phyloP scores from a whole-genome alignment of 495 filamentous ascomycete genomes.

The Penicillium cataractarum region DNA sequence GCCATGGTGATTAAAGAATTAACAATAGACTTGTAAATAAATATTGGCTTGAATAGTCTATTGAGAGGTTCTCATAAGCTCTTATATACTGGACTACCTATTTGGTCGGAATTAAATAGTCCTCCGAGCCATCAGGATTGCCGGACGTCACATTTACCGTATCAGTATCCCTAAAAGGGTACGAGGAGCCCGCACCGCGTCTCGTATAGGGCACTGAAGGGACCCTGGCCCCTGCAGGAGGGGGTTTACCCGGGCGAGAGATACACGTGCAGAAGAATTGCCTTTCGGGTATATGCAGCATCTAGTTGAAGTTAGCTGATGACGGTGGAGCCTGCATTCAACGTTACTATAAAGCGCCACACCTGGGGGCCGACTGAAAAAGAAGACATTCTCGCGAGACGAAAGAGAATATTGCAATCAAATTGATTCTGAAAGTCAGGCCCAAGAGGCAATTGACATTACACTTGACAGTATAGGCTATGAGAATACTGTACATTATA shows the following conservation, averaged over 20 bases:
- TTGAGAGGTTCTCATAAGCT: background rate
- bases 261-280: background rate
- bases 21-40: background rate
- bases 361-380: background rate
- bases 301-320: background rate
- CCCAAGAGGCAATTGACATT: background rate
- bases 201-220: background rate
- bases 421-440: background rate
- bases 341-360: background rate
- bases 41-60: background rate
- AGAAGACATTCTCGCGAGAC: background rate
- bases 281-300: background rate
- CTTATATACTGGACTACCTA: background rate
- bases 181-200: background rate
- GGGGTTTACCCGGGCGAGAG: background rate
- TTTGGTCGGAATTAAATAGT: background rate
- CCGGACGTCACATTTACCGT: slow-evolving; percentile 1
- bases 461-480: too few relatives aligned
- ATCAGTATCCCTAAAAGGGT: background rate
- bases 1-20: slow-evolving; percentile 6
- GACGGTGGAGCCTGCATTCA: background rate
- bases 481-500: too few relatives aligned
- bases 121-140: background rate
- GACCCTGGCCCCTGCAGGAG: background rate
- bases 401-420: background rate